Percentiles rank a stretch among this genome's conserved stretches.
Conservation (phyloP, 148 eudicot genomes). For the Mesembryanthemum crystallinum region DNA sequence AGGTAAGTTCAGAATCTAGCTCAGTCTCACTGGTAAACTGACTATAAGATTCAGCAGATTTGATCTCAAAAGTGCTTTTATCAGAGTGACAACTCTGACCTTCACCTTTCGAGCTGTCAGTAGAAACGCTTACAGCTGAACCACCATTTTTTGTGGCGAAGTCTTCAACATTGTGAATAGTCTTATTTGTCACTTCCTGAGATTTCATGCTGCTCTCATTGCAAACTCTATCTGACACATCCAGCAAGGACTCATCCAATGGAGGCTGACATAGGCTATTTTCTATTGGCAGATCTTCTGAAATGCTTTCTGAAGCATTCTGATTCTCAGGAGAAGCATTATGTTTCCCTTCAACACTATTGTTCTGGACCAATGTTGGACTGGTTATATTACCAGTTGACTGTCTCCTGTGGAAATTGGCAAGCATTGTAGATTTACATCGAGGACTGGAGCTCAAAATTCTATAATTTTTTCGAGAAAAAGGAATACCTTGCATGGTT, state of each 20-base stretch:
- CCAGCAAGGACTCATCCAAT: constrained; percentile 5
- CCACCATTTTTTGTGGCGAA: not conserved
- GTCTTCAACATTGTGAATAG: not conserved
- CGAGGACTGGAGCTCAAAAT: constrained; percentile 3
- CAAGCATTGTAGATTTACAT: constrained; percentile 14
- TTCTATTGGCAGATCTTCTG: constrained; percentile 15
- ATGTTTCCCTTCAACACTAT: constrained; percentile 10
- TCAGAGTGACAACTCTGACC: constrained; percentile 15
- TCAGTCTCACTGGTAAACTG: constrained; percentile 4
- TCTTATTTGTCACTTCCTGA: not conserved
- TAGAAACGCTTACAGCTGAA: not conserved
- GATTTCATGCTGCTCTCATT: constrained; percentile 9
- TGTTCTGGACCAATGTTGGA: constrained; percentile 20
- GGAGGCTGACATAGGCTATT: constrained; percentile 18
- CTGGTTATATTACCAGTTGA: constrained; percentile 31
- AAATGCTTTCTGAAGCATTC: constrained; percentile 10
- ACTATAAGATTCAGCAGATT: not conserved
- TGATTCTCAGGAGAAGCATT: constrained; percentile 16
- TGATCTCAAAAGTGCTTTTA: not conserved
- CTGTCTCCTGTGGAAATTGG: constrained; percentile 44
- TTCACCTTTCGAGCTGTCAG: constrained; percentile 16
- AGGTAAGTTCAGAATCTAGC: constrained; percentile 10
- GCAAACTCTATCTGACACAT: constrained; percentile 16
- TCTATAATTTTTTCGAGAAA: not conserved
- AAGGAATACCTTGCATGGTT: constrained; percentile 28